Base-by-base conservation (phyloP, 2,329 filamentous ascomycete genomes). In the Cladosporium sp. region DNA sequence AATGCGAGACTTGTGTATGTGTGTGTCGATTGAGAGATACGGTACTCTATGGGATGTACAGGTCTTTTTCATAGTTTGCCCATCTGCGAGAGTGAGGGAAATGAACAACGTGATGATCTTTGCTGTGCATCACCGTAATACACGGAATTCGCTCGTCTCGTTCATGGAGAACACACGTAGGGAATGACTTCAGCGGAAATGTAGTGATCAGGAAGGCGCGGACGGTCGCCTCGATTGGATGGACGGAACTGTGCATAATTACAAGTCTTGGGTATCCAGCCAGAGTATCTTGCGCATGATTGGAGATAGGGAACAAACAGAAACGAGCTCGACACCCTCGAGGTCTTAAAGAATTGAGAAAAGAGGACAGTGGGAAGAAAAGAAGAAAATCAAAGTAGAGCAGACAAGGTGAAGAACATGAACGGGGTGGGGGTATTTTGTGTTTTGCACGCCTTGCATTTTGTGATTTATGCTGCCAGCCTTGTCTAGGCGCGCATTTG, bases 231-330 rank as follows among this genome's bases (percentile, higher is more conserved):
- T 21, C 40, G 40, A 44, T 44, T 52, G 14, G 49, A 29, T 18
- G 23, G 49, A 29, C 29, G 28, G 21, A 52, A 29, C 50, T 53
- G 50, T 53, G 28, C 50, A 55, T 55, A 21, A 55, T 53, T 62
- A 62, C 60, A 55, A 53, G 49, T 44, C 49, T 57, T 58, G 52
- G 52, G 28, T 64, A 37, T 50, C 52, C 52, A 57, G 62, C 62
- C 62, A 58, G 55, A 57, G 31, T 33, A 49, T 64, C 62, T 59
- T 64, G 52, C 62, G 55, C 29, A 57, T 23, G 12, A 14, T 21
- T 21, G 18, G n/a, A 56, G 55, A 26, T 16, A 57, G 8, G 21
- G n/a, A 12, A 46, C n/a, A 21, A 46, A 46, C n/a, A 23, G 28
- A 57, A 52, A 57, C 12, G 58, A 28, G 50, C 28, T 55, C 52